These are phyloP conservation scores for Mimosa pudica DNA, from an alignment of 306 rosid genomes.

Conservation along the genomic window DNA sequence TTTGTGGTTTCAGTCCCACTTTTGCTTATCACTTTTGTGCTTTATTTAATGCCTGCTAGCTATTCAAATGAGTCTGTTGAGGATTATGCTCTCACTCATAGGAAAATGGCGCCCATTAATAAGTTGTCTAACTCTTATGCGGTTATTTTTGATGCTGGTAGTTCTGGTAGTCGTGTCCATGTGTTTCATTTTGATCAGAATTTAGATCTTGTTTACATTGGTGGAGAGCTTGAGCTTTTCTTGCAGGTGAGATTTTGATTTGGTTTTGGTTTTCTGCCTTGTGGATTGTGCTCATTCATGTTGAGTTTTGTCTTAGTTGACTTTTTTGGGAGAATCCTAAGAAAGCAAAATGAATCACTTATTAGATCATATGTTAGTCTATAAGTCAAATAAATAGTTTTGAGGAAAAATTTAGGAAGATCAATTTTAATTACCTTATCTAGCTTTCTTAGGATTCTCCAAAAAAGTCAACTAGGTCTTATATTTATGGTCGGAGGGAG, in stretches of 20 bases:
- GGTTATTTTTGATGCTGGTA: constrained; percentile 93
- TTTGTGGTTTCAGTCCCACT: constrained; percentile 72
- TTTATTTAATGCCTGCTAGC: constrained; percentile 66
- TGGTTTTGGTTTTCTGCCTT: background rate
- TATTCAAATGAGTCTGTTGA: constrained; percentile 40
- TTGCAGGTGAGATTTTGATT: constrained; percentile 47
- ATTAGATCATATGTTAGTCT: too few relatives aligned
- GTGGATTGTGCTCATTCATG: background rate
- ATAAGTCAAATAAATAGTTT: too few relatives aligned
- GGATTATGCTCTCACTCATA: constrained; percentile 50
- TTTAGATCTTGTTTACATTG: constrained; percentile 86
- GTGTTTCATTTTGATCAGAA: constrained; percentile 75
- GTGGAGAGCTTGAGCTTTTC: constrained; percentile 89
- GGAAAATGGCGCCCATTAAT: constrained; percentile 61
- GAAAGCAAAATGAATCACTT: too few relatives aligned
- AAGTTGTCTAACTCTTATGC: constrained; percentile 55
- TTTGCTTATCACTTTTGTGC: constrained; percentile 61
- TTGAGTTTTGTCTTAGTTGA: background rate
- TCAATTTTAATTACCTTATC: too few relatives aligned
- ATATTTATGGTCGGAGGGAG: too few relatives aligned
- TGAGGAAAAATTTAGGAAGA: too few relatives aligned
- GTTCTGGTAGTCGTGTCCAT: constrained; percentile 99
- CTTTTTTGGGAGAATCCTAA: too few relatives aligned
- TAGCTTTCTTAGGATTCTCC: too few relatives aligned
- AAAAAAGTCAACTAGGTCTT: too few relatives aligned